Percentiles rank a stretch among this genome's conserved stretches.
These are phyloP conservation scores for Malassezia arunalokei DNA, from an alignment of 1,284 basidiomycete species.

Conservation along the genomic window DNA sequence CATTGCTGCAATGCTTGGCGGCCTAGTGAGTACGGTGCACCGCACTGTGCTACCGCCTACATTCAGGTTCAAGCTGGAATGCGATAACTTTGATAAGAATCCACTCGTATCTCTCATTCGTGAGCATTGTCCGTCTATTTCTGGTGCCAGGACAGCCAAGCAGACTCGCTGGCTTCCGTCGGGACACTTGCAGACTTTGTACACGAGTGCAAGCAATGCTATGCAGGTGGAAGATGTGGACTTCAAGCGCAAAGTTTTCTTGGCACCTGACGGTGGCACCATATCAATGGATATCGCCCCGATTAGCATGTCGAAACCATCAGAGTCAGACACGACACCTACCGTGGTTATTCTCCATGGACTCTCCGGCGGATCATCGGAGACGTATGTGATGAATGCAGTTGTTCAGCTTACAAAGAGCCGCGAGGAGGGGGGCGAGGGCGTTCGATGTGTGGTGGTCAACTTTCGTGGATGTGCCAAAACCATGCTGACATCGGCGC, in stretches of 20 bases:
- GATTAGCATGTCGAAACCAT: conserved; percentile 17
- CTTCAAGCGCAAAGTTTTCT: conserved; percentile 33
- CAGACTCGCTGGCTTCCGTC: conserved; percentile 28
- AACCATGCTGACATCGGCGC: conserved; percentile 58
- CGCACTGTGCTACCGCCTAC: conserved; percentile 1
- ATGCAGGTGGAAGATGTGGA: conserved; percentile 26
- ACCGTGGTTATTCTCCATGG: conserved; percentile 41
- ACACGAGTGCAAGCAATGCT: conserved; percentile 29
- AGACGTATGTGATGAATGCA: conserved; percentile 40
- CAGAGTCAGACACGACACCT: conserved; percentile 16
- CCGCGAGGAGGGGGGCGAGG: conserved; percentile 49
- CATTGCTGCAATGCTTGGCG: background rate
- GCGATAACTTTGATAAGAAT: background rate
- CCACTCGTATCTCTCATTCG: conserved; percentile 1
- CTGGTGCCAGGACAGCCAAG: conserved; percentile 16
- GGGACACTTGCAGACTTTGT: conserved; percentile 43
- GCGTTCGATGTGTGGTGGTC: conserved; percentile 49
- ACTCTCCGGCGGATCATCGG: conserved; percentile 41
- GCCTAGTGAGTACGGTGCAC: background rate
- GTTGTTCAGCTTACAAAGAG: conserved; percentile 32
- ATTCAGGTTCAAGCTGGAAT: conserved; percentile 7
- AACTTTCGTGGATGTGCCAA: conserved; percentile 81
- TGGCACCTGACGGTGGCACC: conserved; percentile 41
- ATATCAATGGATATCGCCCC: conserved; percentile 32
- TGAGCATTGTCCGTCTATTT: conserved; percentile 3